These are phyloP conservation scores for Acorus calamus DNA, from an alignment of 106 monocot species.

Conservation along the genomic window DNA sequence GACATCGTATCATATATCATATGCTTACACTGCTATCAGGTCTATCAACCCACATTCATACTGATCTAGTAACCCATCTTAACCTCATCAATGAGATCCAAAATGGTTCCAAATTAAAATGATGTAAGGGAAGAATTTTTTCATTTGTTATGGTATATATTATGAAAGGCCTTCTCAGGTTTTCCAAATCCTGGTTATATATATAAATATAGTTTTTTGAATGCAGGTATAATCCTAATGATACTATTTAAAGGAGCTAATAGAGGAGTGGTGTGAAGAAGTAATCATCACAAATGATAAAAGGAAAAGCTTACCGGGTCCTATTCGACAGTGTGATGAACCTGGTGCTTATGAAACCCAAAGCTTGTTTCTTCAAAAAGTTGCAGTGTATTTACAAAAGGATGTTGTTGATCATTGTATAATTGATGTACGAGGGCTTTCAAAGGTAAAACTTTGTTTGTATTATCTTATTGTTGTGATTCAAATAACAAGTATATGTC, in stretches of 20 bases:
- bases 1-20: too few relatives aligned
- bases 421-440: constrained; percentile 74
- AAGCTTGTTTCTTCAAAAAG: constrained; percentile 61
- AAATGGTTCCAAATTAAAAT: too few relatives aligned
- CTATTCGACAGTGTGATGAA: constrained; percentile 3
- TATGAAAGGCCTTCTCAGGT: too few relatives aligned
- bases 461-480: background rate
- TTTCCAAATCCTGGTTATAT: too few relatives aligned
- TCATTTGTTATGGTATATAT: too few relatives aligned
- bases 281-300: constrained; percentile 25
- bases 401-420: constrained; percentile 38
- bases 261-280: constrained; percentile 95
- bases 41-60: too few relatives aligned
- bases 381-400: constrained; percentile 54
- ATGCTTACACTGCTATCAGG: too few relatives aligned
- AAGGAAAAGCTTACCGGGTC: constrained; percentile 5
- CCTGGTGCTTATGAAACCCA: constrained; percentile 13
- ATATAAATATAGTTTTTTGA: too few relatives aligned
- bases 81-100: too few relatives aligned
- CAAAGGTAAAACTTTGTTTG: constrained; percentile 35
- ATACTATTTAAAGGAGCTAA: constrained; percentile 72
- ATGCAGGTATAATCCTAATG: constrained; percentile 60
- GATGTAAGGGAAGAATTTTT: too few relatives aligned
- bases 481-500: too few relatives aligned
- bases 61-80: too few relatives aligned